Conservation (phyloP, 2,329 filamentous ascomycete species). For the Ampelomyces quisqualis region DNA sequence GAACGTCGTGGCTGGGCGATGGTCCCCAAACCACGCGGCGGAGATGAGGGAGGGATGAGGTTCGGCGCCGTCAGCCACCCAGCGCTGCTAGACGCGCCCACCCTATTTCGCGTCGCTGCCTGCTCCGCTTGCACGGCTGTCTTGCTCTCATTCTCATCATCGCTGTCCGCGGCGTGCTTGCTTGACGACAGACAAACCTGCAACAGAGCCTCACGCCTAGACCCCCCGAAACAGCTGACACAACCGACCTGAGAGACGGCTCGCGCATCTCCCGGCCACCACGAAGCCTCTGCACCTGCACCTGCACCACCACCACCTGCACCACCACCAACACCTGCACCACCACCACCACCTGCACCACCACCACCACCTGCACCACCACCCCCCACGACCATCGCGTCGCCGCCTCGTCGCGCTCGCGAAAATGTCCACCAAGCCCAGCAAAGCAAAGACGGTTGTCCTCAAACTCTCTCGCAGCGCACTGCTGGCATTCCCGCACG, state of each 20-base stretch:
- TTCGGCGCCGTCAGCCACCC: too few relatives aligned
- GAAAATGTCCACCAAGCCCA: slow-evolving; percentile 39
- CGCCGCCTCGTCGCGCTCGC: slow-evolving; percentile 21
- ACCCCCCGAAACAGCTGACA: not conserved
- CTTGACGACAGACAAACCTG: not conserved
- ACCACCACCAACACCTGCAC: slow-evolving; percentile 11
- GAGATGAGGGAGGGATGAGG: too few relatives aligned
- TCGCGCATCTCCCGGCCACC: not conserved
- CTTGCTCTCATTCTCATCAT: not conserved
- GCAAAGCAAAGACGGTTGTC: slow-evolving; percentile 37
- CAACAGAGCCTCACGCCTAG: not conserved
- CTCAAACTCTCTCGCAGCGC: slow-evolving; percentile 36
- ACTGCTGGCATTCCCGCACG: slow-evolving; percentile 35
- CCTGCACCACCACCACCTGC: slow-evolving; percentile 10
- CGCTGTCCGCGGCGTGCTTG: not conserved
- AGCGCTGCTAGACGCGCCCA: too few relatives aligned
- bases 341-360: slow-evolving; percentile 14
- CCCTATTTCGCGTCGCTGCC: too few relatives aligned
- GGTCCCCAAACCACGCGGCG: too few relatives aligned
- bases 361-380: slow-evolving; percentile 14
- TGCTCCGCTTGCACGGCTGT: too few relatives aligned
- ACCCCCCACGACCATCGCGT: slow-evolving; percentile 22
- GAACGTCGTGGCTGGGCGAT: too few relatives aligned
- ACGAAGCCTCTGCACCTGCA: not conserved
- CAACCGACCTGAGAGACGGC: slow-evolving; percentile 1